A percentile compares a stretch with the other conserved stretches of the same genome.
These are phyloP conservation scores for Gynandropsis gynandra DNA, from an alignment of 345 rosid genomes.

Conservation along the genomic window DNA sequence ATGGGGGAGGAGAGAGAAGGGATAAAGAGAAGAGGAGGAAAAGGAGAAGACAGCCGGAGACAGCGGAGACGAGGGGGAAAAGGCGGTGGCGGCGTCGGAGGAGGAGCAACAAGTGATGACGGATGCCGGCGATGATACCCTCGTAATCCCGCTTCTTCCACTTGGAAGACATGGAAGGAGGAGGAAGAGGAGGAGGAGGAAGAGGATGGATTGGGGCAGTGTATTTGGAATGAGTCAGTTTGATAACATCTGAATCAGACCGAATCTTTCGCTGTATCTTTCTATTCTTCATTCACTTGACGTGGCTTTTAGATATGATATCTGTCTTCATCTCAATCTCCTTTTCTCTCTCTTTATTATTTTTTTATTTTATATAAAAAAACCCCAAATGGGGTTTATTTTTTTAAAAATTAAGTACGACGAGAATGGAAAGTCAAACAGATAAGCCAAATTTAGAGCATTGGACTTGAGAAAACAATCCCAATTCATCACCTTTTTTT, in stretches of 20 bases:
- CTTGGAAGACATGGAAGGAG: constrained; percentile 19
- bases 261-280: constrained; percentile 15
- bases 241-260: background rate
- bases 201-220: too few relatives aligned
- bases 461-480: background rate
- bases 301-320: constrained; percentile 12
- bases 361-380: too few relatives aligned
- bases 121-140: constrained; percentile 24
- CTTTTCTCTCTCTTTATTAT: too few relatives aligned
- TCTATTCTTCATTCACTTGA: background rate
- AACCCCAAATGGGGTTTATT: too few relatives aligned
- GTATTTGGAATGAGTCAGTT: too few relatives aligned
- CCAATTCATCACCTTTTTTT: too few relatives aligned
- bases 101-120: constrained; percentile 31
- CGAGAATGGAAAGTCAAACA: background rate
- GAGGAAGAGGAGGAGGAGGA: too few relatives aligned
- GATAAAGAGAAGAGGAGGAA: constrained; percentile 41
- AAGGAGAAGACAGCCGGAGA: constrained; percentile 54
- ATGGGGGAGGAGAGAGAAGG: constrained; percentile 44
- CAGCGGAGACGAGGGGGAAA: constrained; percentile 49
- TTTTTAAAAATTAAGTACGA: too few relatives aligned
- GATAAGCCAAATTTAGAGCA: constrained; percentile 17
- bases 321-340: too few relatives aligned
- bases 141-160: constrained; percentile 32
- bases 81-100: constrained; percentile 51